Conservation (phyloP, 805 yeast genomes). For the Metschnikowia matae region DNA sequence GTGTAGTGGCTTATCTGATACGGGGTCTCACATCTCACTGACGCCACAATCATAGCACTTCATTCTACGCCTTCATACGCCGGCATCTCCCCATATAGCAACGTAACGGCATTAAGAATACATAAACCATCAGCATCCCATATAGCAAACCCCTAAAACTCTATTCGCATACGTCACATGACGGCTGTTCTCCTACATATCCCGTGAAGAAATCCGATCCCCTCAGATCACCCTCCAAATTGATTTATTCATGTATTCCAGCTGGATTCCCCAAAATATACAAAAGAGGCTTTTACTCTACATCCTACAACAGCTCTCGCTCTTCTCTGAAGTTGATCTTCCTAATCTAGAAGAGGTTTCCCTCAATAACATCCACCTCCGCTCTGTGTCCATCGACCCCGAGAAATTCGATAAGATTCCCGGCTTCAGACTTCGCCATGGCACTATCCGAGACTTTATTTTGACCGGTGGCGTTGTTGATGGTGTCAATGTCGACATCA, state of each 20-base stretch:
- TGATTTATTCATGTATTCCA: constrained; percentile 12
- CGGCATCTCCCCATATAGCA: not conserved
- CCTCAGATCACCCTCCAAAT: not conserved
- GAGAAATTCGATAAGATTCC: constrained; percentile 63
- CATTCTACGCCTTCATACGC: not conserved
- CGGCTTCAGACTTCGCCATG: constrained; percentile 58
- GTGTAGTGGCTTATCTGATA: not conserved
- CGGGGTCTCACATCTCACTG: constrained; percentile 1
- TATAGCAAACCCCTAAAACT: not conserved
- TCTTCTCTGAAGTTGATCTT: constrained; percentile 78
- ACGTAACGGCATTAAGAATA: no score
- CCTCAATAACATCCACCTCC: constrained; percentile 46
- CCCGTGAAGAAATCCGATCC: not conserved
- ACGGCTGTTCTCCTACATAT: not conserved
- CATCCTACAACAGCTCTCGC: constrained; percentile 72
- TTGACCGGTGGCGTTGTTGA: constrained; percentile 63
- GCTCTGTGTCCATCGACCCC: constrained; percentile 67
- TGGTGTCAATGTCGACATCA: constrained; percentile 61
- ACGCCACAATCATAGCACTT: constrained; percentile 3
- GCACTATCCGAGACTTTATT: constrained; percentile 51
- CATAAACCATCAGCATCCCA: not conserved
- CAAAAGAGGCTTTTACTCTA: constrained; percentile 79
- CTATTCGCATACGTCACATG: not conserved
- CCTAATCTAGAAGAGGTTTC: constrained; percentile 76
- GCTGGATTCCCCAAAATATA: constrained; percentile 80